A percentile compares a stretch with the other conserved stretches of the same genome.
Evolutionary conservation across 306 rosid genomes (phyloP).

Genomic region (Spatholobus suberectus): DNA sequence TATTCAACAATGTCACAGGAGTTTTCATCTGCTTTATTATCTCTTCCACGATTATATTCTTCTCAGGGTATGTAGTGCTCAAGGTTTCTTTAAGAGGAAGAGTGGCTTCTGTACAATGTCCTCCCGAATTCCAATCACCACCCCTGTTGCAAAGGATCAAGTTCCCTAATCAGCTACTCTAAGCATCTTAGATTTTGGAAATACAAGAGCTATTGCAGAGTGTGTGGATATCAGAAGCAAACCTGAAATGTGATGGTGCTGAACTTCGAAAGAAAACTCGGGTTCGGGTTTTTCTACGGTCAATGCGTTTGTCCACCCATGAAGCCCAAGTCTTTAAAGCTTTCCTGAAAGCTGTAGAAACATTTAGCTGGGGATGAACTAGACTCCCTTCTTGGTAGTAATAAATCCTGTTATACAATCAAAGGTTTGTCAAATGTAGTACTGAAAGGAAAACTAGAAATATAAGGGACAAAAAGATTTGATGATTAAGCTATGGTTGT

Average conservation of each 20-base stretch:
- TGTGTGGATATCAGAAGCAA: constrained; percentile 28
- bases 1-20: constrained; percentile 73
- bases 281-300: constrained; percentile 63
- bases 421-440: constrained; percentile 35
- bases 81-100: constrained; percentile 61
- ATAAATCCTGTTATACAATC: constrained; percentile 64
- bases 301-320: constrained; percentile 78
- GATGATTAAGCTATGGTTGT: constrained; percentile 9
- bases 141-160: constrained; percentile 60
- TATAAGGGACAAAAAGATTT: neutral
- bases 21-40: constrained; percentile 76
- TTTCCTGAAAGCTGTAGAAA: constrained; percentile 71
- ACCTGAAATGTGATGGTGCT: constrained; percentile 98
- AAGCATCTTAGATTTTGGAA: constrained; percentile 6
- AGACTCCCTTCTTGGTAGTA: constrained; percentile 85
- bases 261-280: constrained; percentile 89
- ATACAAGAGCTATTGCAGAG: neutral
- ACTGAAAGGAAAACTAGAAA: neutral
- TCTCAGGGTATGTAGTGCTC: constrained; percentile 51
- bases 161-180: constrained; percentile 24
- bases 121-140: constrained; percentile 94
- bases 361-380: constrained; percentile 80
- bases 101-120: constrained; percentile 80
- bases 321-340: constrained; percentile 83
- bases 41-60: constrained; percentile 62